Percentiles rank a stretch among this genome's conserved stretches.
phyloP scores from a whole-genome alignment of 768 basidiomycete species.

The Leucosporidium scottii region DNA sequence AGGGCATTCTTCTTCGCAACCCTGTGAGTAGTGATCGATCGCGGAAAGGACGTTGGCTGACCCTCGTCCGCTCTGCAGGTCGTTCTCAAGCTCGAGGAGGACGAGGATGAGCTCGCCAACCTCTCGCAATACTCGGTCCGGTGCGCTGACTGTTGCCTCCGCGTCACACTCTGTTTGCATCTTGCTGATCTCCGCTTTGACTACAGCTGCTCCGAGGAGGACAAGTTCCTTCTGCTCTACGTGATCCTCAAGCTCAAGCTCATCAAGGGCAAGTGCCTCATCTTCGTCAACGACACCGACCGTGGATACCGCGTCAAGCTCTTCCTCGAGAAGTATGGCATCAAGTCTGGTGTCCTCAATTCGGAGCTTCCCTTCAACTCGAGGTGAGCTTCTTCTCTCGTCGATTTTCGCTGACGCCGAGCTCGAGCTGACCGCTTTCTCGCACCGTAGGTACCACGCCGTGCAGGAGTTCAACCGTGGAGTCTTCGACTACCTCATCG shows the following conservation, averaged over 20 bases:
- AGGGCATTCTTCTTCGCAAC: constrained; percentile 75
- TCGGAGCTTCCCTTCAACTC: constrained; percentile 93
- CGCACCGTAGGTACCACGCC: constrained; percentile 67
- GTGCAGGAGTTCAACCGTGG: constrained; percentile 99
- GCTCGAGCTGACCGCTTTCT: background rate
- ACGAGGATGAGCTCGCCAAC: constrained; percentile 68
- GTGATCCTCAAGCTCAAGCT: constrained; percentile 94
- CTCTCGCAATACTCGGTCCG: constrained; percentile 79
- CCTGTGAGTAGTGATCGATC: constrained; percentile 54
- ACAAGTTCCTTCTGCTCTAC: constrained; percentile 94
- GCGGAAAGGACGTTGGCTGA: too few relatives aligned
- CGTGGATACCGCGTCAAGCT: constrained; percentile 90
- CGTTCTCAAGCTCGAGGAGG: constrained; percentile 79
- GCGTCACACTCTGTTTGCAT: background rate
- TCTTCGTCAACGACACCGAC: constrained; percentile 95
- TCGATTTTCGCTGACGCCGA: background rate
- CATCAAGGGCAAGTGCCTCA: constrained; percentile 87
- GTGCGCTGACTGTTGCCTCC: constrained; percentile 43
- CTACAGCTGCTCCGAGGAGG: constrained; percentile 74
- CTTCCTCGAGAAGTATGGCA: constrained; percentile 96
- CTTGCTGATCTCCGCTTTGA: background rate
- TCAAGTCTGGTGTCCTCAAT: constrained; percentile 92
- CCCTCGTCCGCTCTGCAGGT: constrained; percentile 48
- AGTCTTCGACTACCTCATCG: constrained; percentile 96
- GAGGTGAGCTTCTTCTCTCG: constrained; percentile 47